Evolutionary conservation across 179 eudicot genomes (phyloP).

Genomic region (Beta lomatogona): DNA sequence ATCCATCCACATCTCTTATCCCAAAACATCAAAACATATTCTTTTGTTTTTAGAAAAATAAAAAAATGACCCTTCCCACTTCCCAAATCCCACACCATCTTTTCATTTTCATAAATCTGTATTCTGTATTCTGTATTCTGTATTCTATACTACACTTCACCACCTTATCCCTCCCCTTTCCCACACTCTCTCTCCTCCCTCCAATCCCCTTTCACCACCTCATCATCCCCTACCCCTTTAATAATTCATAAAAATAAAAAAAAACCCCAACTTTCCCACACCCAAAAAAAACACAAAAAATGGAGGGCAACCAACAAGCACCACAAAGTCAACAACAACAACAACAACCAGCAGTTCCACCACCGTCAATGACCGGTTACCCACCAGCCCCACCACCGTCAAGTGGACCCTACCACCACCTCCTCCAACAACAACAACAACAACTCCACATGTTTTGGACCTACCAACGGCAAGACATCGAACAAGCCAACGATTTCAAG

Average conservation of each 20-base stretch:
- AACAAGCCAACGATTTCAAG: constrained; percentile 56
- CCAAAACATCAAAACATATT: not conserved
- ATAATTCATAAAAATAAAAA: too few relatives aligned
- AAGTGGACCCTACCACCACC: constrained; percentile 43
- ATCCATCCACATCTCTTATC: constrained; percentile 9
- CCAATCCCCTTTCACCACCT: not conserved
- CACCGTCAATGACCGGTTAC: constrained; percentile 22
- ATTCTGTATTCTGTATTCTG: too few relatives aligned
- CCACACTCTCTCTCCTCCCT: not conserved
- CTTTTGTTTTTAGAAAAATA: too few relatives aligned
- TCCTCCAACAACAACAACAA: constrained; percentile 60
- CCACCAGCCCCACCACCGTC: constrained; percentile 15
- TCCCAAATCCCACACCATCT: constrained; percentile 14
- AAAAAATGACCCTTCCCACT: constrained; percentile 8
- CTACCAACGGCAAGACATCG: constrained; percentile 66
- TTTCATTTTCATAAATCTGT: constrained; percentile 2
- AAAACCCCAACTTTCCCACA: not conserved
- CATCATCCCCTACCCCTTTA: too few relatives aligned
- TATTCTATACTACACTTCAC: not conserved
- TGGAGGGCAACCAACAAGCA: constrained; percentile 43
- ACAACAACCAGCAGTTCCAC: constrained; percentile 24
- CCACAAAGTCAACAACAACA: constrained; percentile 11
- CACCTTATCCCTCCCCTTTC: not conserved
- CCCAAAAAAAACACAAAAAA: not conserved
- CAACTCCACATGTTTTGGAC: constrained; percentile 69